Evolutionary conservation across 1,139 yeast species (phyloP).

Genomic region (Sugiyamaella neomexicana): DNA sequence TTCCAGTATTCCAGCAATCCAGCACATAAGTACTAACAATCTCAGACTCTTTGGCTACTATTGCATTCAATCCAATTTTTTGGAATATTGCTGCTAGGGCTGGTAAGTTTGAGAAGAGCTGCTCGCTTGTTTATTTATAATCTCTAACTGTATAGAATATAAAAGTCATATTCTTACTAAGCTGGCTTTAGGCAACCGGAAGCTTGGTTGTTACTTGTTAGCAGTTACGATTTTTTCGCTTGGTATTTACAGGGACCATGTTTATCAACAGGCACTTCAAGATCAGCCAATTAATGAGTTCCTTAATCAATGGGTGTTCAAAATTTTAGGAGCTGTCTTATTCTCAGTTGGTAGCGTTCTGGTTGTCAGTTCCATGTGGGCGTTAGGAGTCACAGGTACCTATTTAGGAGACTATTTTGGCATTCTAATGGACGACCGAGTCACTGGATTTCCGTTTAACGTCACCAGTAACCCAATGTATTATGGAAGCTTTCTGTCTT

Average conservation of each 20-base stretch:
- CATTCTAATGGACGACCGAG: slow-evolving; percentile 84
- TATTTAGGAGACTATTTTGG: slow-evolving; percentile 97
- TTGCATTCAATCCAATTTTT: slow-evolving; percentile 88
- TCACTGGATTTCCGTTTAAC: slow-evolving; percentile 92
- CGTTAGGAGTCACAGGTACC: slow-evolving; percentile 94
- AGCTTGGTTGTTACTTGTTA: slow-evolving; percentile 76
- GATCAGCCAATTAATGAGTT: slow-evolving; percentile 45
- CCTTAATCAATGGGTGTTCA: slow-evolving; percentile 43
- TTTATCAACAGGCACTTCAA: slow-evolving; percentile 68
- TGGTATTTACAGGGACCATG: slow-evolving; percentile 78
- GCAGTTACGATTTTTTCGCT: slow-evolving; percentile 80
- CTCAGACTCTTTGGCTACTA: slow-evolving; percentile 43
- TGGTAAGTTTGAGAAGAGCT: slow-evolving; percentile 34
- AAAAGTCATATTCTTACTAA: slow-evolving; percentile 73
- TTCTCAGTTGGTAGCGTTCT: slow-evolving; percentile 75
- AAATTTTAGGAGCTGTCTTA: slow-evolving; percentile 47
- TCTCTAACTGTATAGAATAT: slow-evolving; percentile 52
- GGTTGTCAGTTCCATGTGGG: slow-evolving; percentile 84
- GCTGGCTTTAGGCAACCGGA: slow-evolving; percentile 64
- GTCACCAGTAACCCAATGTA: slow-evolving; percentile 94
- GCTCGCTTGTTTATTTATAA: background rate
- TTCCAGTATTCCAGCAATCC: background rate
- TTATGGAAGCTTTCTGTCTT: slow-evolving; percentile 84
- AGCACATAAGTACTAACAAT: background rate
- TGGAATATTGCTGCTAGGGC: slow-evolving; percentile 92